Percentiles rank a stretch among this genome's conserved stretches.
These are phyloP conservation scores for Starmerella apicola DNA, from an alignment of 805 yeast genomes.

Conservation along the genomic window DNA sequence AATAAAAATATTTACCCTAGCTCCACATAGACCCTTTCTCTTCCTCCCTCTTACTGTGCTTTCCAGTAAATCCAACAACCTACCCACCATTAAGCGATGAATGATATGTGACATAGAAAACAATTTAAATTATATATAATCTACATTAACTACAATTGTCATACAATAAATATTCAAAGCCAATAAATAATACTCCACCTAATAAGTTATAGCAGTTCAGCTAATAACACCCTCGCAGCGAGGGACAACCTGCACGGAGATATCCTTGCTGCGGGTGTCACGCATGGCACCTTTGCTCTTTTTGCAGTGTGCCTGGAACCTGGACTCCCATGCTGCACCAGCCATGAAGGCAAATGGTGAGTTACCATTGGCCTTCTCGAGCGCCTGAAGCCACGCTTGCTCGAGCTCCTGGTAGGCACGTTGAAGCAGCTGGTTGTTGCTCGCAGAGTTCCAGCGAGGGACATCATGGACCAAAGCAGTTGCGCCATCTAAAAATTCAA, in stretches of 20 bases:
- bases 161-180: too few species aligned
- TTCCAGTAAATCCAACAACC: too few species aligned
- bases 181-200: too few species aligned
- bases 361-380: conserved; percentile 10
- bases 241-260: conserved; percentile 2
- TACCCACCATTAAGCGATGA: too few species aligned
- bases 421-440: conserved; percentile 32
- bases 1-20: too few species aligned
- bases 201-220: too few species aligned
- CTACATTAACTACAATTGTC: too few species aligned
- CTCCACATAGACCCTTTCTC: too few species aligned
- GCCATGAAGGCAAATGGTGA: conserved; percentile 10
- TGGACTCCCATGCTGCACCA: conserved; percentile 19
- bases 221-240: conserved; percentile 7
- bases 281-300: conserved; percentile 17
- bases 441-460: conserved; percentile 49
- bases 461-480: conserved; percentile 47
- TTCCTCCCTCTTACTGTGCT: too few species aligned
- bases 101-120: too few species aligned
- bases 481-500: conserved; percentile 52
- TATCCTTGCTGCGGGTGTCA: conserved; percentile 11
- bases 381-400: conserved; percentile 37
- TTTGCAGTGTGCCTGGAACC: conserved; percentile 18
- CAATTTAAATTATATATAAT: too few species aligned
- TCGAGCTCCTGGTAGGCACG: conserved; percentile 52